Percentiles rank a stretch among this genome's conserved stretches.
Conservation (phyloP, 108 stramenopile species). For the Skeletonema tropicum region DNA sequence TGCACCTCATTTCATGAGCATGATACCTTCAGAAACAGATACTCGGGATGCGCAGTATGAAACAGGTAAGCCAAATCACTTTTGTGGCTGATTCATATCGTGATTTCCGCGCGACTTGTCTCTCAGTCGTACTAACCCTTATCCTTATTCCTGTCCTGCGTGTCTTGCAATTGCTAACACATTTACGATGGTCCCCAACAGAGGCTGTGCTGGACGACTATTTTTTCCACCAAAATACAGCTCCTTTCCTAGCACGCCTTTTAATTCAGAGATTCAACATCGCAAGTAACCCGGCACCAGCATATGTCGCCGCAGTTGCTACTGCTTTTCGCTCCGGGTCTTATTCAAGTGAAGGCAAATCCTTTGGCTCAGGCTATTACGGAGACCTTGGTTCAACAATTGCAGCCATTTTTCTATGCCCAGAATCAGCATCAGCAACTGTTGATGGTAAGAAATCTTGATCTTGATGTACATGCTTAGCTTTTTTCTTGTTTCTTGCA, state of each 20-base stretch:
- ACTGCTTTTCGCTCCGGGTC: constrained; percentile 62
- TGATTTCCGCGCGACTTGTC: no score
- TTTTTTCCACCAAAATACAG: constrained; percentile 60
- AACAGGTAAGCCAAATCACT: constrained; percentile 22
- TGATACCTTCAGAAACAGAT: constrained; percentile 41
- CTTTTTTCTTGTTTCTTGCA: no score
- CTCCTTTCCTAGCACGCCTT: constrained; percentile 64
- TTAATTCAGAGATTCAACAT: constrained; percentile 64
- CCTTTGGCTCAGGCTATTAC: constrained; percentile 56
- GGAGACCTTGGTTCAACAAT: constrained; percentile 62
- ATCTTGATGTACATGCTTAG: no score
- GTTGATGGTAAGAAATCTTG: constrained; percentile 27
- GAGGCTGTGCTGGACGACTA: constrained; percentile 75
- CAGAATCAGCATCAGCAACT: constrained; percentile 47
- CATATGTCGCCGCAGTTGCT: constrained; percentile 51
- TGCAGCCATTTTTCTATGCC: constrained; percentile 64
- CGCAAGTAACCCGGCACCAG: constrained; percentile 64
- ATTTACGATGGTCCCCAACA: no score
- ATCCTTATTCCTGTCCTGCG: no score
- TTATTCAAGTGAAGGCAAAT: constrained; percentile 34
- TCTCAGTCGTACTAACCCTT: no score
- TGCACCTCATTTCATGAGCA: constrained; percentile 52
- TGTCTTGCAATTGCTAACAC: no score
- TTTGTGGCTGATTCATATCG: no score
- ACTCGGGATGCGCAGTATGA: constrained; percentile 51